Evolutionary conservation across 2,329 filamentous ascomycete species (phyloP).

Genomic region (Parastagonospora avenae): DNA sequence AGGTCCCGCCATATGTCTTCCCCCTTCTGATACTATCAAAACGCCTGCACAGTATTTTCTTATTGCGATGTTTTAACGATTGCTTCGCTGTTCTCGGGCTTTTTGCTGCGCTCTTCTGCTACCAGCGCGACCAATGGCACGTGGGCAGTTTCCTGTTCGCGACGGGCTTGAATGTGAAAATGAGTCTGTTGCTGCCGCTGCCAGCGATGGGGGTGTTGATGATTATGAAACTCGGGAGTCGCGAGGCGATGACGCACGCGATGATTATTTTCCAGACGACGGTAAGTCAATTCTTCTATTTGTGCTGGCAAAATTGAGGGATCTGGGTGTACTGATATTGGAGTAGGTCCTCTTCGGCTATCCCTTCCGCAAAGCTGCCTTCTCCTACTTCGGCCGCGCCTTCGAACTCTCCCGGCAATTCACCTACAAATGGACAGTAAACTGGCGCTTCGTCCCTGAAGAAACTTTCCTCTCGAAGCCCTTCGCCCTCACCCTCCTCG

Average conservation of each 20-base stretch:
- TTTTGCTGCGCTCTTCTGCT: constrained; percentile 78
- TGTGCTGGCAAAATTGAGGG: too few species aligned
- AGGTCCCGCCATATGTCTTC: constrained; percentile 86
- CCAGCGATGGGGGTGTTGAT: constrained; percentile 80
- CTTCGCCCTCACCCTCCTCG: constrained; percentile 72
- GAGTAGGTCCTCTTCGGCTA: constrained; percentile 59
- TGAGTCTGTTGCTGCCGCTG: constrained; percentile 83
- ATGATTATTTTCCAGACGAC: constrained; percentile 79
- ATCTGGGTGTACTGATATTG: constrained; percentile 7
- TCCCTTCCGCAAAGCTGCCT: constrained; percentile 71
- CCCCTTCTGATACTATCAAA: constrained; percentile 88
- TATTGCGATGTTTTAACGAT: constrained; percentile 95
- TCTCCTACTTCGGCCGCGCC: constrained; percentile 77
- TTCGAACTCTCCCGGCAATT: constrained; percentile 93
- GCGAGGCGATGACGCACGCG: constrained; percentile 69
- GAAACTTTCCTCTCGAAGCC: constrained; percentile 72
- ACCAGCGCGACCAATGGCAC: constrained; percentile 77
- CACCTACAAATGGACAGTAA: constrained; percentile 97
- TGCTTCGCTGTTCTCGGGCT: constrained; percentile 84
- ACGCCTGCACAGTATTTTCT: constrained; percentile 88
- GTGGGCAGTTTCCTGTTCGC: constrained; percentile 75
- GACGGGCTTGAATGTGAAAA: constrained; percentile 87
- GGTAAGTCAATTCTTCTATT: constrained; percentile 50
- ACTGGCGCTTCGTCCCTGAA: constrained; percentile 95
- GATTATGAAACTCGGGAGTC: constrained; percentile 73